A percentile compares a stretch with the other conserved stretches of the same genome.
Evolutionary conservation across 495 filamentous ascomycete species (phyloP).

Genomic region (Beverwykella pulmonaria): DNA sequence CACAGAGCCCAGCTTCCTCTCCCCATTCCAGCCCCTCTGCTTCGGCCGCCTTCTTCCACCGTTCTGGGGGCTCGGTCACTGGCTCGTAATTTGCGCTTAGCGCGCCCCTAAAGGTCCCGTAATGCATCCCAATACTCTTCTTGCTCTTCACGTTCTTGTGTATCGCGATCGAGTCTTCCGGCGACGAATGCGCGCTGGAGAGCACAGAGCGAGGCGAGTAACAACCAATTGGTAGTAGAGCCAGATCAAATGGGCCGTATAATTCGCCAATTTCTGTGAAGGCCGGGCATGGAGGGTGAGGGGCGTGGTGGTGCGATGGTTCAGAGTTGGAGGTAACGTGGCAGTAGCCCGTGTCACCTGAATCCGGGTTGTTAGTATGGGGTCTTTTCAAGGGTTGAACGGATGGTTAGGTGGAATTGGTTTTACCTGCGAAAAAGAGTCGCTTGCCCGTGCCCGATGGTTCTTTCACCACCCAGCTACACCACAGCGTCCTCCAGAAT

Average conservation of each 20-base stretch:
- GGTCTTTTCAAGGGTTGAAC: neutral
- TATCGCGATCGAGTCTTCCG: constrained; percentile 48
- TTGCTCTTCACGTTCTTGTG: constrained; percentile 48
- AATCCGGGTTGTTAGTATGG: constrained; percentile 3
- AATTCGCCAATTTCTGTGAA: constrained; percentile 46
- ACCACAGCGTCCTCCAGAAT: constrained; percentile 52
- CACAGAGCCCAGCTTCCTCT: constrained; percentile 45
- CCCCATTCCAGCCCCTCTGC: constrained; percentile 45
- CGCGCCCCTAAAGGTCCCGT: constrained; percentile 48
- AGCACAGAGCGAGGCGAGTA: constrained; percentile 45
- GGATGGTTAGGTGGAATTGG: neutral
- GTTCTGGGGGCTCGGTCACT: constrained; percentile 47
- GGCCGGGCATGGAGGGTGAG: constrained; percentile 46
- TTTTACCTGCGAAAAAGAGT: constrained; percentile 41
- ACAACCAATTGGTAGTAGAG: constrained; percentile 51
- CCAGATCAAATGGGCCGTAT: constrained; percentile 49
- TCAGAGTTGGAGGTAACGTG: constrained; percentile 33
- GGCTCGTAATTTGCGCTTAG: constrained; percentile 49
- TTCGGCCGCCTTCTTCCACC: constrained; percentile 47
- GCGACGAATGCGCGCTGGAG: constrained; percentile 46
- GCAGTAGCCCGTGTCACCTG: constrained; percentile 49
- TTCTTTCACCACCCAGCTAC: constrained; percentile 55
- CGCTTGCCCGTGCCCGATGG: constrained; percentile 12
- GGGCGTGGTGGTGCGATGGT: constrained; percentile 26
- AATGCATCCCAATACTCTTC: constrained; percentile 53